phyloP scores from a whole-genome alignment of 768 basidiomycete genomes.

The Pulveroboletus sp. region DNA sequence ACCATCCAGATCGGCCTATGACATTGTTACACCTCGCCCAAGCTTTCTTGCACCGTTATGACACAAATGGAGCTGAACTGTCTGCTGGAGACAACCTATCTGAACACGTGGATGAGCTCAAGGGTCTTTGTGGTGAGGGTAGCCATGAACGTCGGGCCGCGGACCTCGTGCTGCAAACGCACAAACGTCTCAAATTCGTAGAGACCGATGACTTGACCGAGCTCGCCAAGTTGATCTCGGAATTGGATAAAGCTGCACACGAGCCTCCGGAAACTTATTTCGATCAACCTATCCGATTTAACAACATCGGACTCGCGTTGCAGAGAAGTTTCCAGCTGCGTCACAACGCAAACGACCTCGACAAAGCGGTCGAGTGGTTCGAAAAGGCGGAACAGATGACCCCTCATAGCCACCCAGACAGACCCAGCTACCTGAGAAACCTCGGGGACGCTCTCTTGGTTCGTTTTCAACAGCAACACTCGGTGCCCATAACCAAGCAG shows the following conservation, averaged over 20 bases:
- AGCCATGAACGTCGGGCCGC: constrained; percentile 3
- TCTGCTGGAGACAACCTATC: not conserved
- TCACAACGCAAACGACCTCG: not conserved
- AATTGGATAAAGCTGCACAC: not conserved
- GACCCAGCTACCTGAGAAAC: not conserved
- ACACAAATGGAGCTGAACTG: not conserved
- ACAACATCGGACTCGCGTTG: constrained; percentile 1
- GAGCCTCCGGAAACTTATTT: not conserved
- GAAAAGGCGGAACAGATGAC: not conserved
- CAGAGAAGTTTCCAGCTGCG: not conserved
- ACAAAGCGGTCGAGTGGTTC: not conserved
- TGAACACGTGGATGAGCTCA: not conserved
- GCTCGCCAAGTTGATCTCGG: not conserved
- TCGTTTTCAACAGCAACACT: not conserved
- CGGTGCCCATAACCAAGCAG: not conserved
- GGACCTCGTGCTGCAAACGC: constrained; percentile 3
- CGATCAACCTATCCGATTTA: not conserved
- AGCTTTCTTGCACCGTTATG: constrained; percentile 4
- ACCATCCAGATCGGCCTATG: constrained; percentile 5
- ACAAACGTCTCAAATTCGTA: not conserved
- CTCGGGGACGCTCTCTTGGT: not conserved
- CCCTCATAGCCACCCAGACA: not conserved
- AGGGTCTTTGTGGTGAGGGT: not conserved
- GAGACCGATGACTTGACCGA: not conserved
- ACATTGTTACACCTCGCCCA: constrained; percentile 8